Evolutionary conservation across 768 basidiomycete species (phyloP).

Genomic region (Kwoniella mangroviensis): DNA sequence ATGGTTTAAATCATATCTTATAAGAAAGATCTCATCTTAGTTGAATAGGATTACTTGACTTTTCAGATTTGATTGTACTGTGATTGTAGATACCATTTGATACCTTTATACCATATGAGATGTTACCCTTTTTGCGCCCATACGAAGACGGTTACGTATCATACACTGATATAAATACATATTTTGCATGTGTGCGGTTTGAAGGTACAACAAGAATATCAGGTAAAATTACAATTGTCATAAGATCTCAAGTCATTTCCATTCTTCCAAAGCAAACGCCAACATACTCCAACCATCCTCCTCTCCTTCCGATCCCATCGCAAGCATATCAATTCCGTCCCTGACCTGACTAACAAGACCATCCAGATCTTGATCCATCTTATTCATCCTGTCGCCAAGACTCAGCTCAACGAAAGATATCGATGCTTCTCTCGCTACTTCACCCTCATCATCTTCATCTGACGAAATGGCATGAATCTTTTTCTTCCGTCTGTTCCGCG

Average conservation of each 20-base stretch:
- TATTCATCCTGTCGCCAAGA: slow-evolving; percentile 11
- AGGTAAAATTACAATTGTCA: not conserved
- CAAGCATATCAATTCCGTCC: slow-evolving; percentile 30
- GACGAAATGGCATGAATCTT: not conserved
- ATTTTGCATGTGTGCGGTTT: too few relatives aligned
- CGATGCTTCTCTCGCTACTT: not conserved
- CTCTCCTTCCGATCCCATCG: slow-evolving; percentile 4
- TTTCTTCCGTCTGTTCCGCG: not conserved
- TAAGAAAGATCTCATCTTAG: not conserved
- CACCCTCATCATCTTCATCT: slow-evolving; percentile 18
- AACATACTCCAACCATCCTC: slow-evolving; percentile 40
- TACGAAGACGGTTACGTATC: too few relatives aligned
- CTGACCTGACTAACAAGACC: slow-evolving; percentile 20
- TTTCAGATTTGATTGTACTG: not conserved
- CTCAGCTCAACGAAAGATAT: slow-evolving; percentile 23
- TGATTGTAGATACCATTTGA: not conserved
- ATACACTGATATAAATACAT: too few relatives aligned
- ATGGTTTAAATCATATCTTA: slow-evolving; percentile 12
- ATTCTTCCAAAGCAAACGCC: slow-evolving; percentile 36
- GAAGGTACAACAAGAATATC: not conserved
- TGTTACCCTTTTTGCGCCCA: not conserved
- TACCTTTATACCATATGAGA: slow-evolving; percentile 5
- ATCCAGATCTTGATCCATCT: slow-evolving; percentile 22
- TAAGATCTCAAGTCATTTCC: slow-evolving; percentile 18
- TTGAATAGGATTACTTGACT: too few relatives aligned